Evolutionary conservation across 805 yeast genomes (phyloP).

Genomic region (Candida dajiaensis): DNA sequence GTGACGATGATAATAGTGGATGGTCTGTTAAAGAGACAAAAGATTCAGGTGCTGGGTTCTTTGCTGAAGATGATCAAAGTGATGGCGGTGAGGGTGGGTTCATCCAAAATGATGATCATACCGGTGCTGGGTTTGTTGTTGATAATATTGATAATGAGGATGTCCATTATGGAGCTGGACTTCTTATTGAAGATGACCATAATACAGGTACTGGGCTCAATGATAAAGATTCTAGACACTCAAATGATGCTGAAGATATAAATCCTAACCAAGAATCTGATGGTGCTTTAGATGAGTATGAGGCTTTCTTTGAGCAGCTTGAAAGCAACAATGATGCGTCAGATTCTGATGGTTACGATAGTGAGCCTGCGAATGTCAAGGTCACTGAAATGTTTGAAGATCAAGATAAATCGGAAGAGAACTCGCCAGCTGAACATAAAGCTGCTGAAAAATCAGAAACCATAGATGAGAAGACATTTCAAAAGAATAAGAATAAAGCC

Average conservation of each 20-base stretch:
- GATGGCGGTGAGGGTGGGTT: too few relatives aligned
- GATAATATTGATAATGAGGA: slow-evolving; percentile 1
- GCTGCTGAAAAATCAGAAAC: neutral
- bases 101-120: neutral
- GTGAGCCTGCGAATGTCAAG: neutral
- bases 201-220: neutral
- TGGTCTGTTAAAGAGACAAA: neutral
- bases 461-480: too few relatives aligned
- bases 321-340: slow-evolving; percentile 2
- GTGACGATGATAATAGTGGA: neutral
- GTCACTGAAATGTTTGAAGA: neutral
- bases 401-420: neutral
- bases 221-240: slow-evolving; percentile 1
- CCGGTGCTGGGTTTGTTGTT: neutral
- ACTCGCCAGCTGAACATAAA: neutral
- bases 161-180: slow-evolving; percentile 22
- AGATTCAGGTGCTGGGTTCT: slow-evolving; percentile 12
- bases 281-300: slow-evolving; percentile 18
- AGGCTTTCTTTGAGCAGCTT: slow-evolving; percentile 18
- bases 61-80: slow-evolving; percentile 5
- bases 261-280: neutral
- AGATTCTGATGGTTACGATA: neutral
- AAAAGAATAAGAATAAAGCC: too few relatives aligned
- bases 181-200: slow-evolving; percentile 15
- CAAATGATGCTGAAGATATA: slow-evolving; percentile 1